Conservation (phyloP, 768 basidiomycete genomes). For the Boletus rubescentipes region DNA sequence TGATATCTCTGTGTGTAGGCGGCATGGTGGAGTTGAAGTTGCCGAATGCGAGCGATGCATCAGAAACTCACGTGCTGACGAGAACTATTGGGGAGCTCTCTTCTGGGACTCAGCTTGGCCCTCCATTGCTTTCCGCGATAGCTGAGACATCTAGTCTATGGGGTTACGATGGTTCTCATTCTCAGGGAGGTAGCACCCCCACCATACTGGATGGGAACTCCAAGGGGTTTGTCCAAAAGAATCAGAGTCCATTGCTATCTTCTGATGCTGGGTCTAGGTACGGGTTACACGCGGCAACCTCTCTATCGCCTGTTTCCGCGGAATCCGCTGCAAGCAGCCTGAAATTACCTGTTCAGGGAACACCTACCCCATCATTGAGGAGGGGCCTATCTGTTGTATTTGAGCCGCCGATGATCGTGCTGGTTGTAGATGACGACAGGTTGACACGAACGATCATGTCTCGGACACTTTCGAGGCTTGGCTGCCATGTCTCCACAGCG, state of each 20-base stretch:
- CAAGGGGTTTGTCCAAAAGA: neutral
- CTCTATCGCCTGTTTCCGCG: neutral
- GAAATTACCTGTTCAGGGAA: slow-evolving; percentile 15
- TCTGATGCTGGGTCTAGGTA: slow-evolving; percentile 6
- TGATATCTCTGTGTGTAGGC: slow-evolving; percentile 33
- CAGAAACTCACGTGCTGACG: slow-evolving; percentile 37
- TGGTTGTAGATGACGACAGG: slow-evolving; percentile 83
- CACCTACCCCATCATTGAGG: slow-evolving; percentile 9
- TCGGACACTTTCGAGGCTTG: slow-evolving; percentile 72
- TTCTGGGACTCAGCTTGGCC: slow-evolving; percentile 35
- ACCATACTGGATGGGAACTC: slow-evolving; percentile 4
- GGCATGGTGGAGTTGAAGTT: slow-evolving; percentile 58
- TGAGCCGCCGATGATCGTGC: slow-evolving; percentile 57
- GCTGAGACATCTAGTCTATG: neutral
- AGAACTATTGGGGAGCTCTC: slow-evolving; percentile 44
- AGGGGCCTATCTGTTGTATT: slow-evolving; percentile 28
- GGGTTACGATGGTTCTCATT: neutral
- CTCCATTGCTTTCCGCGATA: slow-evolving; percentile 17
- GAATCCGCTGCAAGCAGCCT: slow-evolving; percentile 9
- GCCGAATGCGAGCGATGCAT: slow-evolving; percentile 35
- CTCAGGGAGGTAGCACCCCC: slow-evolving; percentile 1
- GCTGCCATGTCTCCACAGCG: slow-evolving; percentile 75
- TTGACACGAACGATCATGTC: slow-evolving; percentile 81
- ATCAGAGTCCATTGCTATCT: neutral
- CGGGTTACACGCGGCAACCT: neutral